These are phyloP conservation scores for Schoenoplectus triqueter DNA, from an alignment of 202 grass and related monocot genomes.

Conservation along the genomic window DNA sequence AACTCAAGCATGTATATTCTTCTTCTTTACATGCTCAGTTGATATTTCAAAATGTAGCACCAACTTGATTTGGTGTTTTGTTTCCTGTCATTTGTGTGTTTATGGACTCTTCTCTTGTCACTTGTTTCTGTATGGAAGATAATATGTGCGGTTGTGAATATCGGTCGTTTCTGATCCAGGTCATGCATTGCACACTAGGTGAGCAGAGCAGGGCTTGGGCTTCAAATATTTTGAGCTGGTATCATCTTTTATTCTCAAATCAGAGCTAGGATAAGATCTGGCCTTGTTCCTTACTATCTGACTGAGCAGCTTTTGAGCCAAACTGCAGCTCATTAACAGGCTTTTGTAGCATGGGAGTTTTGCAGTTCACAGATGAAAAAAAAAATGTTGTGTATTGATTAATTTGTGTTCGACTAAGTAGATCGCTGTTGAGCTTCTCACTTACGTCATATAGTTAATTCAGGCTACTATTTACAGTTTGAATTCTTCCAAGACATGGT, in stretches of 20 bases:
- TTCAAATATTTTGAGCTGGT: conserved; percentile 1
- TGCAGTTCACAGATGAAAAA: not conserved
- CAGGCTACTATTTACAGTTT: not conserved
- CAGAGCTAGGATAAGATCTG: not conserved
- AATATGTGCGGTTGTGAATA: not conserved
- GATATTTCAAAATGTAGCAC: not conserved
- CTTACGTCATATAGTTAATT: not conserved
- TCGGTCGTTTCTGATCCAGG: not conserved
- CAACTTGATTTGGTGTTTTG: not conserved
- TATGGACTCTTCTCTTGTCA: not conserved
- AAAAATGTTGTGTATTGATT: not conserved
- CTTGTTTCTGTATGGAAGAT: not conserved
- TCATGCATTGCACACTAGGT: not conserved
- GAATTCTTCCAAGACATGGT: not conserved
- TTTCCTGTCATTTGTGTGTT: too few species aligned
- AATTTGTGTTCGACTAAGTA: not conserved
- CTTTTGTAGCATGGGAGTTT: not conserved
- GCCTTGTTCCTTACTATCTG: not conserved
- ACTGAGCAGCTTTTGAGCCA: conserved; percentile 1
- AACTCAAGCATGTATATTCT: not conserved
- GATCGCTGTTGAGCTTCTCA: not conserved
- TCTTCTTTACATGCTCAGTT: not conserved
- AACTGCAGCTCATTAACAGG: not conserved
- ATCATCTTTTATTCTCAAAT: too few species aligned
- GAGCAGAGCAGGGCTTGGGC: not conserved